These are phyloP conservation scores for Cucurbita argyrosperma DNA, from an alignment of 306 rosid species.

Conservation along the genomic window DNA sequence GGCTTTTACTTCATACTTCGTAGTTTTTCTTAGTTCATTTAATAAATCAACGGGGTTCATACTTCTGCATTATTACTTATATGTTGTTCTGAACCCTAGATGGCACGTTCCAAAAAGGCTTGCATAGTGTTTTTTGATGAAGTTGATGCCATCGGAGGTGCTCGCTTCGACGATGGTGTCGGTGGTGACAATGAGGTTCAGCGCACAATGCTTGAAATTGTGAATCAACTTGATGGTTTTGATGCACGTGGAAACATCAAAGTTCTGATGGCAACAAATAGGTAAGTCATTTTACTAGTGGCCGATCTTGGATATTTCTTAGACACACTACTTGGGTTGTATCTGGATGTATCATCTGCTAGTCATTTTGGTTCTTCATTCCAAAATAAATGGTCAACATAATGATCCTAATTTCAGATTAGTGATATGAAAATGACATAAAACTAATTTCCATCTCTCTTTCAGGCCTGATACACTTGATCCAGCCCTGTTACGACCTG, in stretches of 20 bases:
- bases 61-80: slow-evolving; percentile 4
- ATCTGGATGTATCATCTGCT: background rate
- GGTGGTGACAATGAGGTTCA: slow-evolving; percentile 99
- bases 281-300: slow-evolving; percentile 23
- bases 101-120: slow-evolving; percentile 98
- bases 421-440: background rate
- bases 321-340: background rate
- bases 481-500: slow-evolving; percentile 91
- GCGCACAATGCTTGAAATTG: slow-evolving; percentile 95
- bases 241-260: slow-evolving; percentile 97
- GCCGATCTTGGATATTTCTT: background rate
- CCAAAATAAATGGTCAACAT: background rate
- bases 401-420: background rate
- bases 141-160: slow-evolving; percentile 99
- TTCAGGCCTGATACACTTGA: slow-evolving; percentile 96
- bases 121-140: slow-evolving; percentile 96
- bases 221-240: slow-evolving; percentile 96
- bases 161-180: slow-evolving; percentile 93
- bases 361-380: background rate
- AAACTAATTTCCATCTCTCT: background rate
- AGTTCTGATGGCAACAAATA: slow-evolving; percentile 97
- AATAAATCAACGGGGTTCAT: background rate
- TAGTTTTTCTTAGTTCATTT: background rate
- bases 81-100: slow-evolving; percentile 24
- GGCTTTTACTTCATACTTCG: background rate